Evolutionary conservation across 345 rosid genomes (phyloP), one percentile per base, ranked within the genome.

Genomic region (Gossypium anomalum): DNA sequence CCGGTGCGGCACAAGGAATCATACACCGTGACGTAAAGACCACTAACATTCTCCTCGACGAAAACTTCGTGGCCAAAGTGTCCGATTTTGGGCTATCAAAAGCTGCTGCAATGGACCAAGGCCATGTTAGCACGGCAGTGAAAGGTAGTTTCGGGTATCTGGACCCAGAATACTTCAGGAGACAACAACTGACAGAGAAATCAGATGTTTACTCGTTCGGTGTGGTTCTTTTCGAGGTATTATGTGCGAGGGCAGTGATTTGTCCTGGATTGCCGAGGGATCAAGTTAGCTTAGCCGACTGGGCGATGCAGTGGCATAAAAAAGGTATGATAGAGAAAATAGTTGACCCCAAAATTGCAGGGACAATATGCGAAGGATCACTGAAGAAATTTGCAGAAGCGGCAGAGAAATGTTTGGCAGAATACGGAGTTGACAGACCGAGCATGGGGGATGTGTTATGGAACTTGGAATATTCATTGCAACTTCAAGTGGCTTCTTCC

Each of bases 131-230:
- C 89, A 92, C 96, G 0, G 94, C 96, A 0, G 96, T 93, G 59
- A 90, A 93, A 75, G 97, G 95, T 10, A 93, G 98, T 76, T 93
- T 93, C 29, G 97, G 98, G 51, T 91, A 91, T 57, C 88, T 91
- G 9, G 98, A 91, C 68, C 98, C 92, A 0, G 96, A 93, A 75
- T 91, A 92, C 85, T 93, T 93, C 84, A 73, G 90, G 69, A 83
- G 92, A 60, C 96, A 93, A 23, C 97, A 91, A 67, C 89, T 91
- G 3, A 91, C 95, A 0, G 93, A 91, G 68, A 93, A 91, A 85
- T 91, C 96, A 0, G 96, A 92, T 78, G 94, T 93, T 17, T 93
- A 93, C 84, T 93, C 98, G 0, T 93, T 93, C 13, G 97, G 98
- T 5, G 97, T 93, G 20, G 91, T 91, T 7, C 86, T 93, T 10